Evolutionary conservation across 371 early-diverging fungal species (phyloP).

Genomic region (Rhizopus stolonifer): DNA sequence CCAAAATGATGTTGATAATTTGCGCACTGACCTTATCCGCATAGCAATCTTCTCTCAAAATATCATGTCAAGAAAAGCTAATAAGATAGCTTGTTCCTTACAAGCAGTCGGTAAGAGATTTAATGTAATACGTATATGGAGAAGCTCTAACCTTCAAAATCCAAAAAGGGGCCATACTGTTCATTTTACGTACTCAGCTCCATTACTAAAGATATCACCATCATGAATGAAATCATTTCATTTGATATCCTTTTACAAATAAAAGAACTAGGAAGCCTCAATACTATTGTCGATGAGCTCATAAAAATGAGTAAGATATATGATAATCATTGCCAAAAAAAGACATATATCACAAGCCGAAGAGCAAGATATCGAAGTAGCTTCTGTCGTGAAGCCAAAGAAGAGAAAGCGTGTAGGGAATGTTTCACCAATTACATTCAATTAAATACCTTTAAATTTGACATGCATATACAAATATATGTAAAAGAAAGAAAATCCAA

Average conservation of each 20-base stretch:
- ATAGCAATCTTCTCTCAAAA: conserved; percentile 1
- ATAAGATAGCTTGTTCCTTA: conserved; percentile 3
- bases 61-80: conserved; percentile 1
- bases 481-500: no score
- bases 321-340: background rate
- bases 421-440: no score
- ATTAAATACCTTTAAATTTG: no score
- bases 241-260: background rate
- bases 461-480: no score
- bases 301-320: conserved; percentile 5
- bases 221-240: background rate
- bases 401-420: no score
- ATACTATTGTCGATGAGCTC: conserved; percentile 4
- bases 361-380: no score
- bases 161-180: conserved; percentile 2
- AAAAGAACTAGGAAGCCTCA: background rate
- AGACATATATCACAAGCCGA: no score
- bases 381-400: no score
- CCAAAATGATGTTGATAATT: background rate
- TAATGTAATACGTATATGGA: conserved; percentile 1
- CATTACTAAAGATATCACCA: background rate
- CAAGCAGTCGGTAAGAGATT: conserved; percentile 7
- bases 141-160: conserved; percentile 4
- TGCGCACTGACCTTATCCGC: conserved; percentile 1
- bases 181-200: conserved; percentile 3